Conservation (phyloP, 2,329 filamentous ascomycete genomes). For the Cladorrhinum sp. region DNA sequence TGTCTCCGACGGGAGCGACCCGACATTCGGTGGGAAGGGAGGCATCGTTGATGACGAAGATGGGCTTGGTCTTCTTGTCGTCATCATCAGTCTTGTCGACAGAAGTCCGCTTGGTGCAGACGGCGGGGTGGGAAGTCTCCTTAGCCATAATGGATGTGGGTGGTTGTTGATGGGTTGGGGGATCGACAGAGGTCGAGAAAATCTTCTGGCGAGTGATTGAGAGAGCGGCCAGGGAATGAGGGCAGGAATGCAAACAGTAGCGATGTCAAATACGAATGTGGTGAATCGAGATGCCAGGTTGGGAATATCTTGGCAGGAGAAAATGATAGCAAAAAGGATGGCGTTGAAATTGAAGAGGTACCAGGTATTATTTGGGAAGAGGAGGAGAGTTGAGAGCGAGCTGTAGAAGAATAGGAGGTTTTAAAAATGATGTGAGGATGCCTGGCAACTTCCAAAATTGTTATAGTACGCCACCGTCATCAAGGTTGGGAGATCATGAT, state of each 20-base stretch:
- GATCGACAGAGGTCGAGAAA: background rate
- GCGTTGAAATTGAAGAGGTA: slow-evolving; percentile 5
- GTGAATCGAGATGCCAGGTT: background rate
- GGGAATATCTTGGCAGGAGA: background rate
- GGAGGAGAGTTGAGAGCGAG: too few relatives aligned
- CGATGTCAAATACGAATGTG: slow-evolving; percentile 1
- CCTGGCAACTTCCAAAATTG: too few relatives aligned
- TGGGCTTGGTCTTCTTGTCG: background rate
- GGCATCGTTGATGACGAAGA: background rate
- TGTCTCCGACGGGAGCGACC: background rate
- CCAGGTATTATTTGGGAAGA: too few relatives aligned
- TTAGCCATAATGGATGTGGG: background rate
- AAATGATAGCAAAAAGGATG: background rate
- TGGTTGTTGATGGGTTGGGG: background rate
- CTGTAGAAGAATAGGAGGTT: too few relatives aligned
- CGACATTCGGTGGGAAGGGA: background rate
- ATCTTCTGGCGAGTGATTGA: background rate
- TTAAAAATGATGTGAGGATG: too few relatives aligned
- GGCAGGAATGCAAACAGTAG: slow-evolving; percentile 1
- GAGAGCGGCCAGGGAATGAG: slow-evolving; percentile 1
- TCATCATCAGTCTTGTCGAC: background rate
- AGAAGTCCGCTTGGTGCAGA: background rate
- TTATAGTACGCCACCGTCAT: too few relatives aligned
- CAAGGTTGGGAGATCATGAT: too few relatives aligned
- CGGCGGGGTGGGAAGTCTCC: background rate